Evolutionary conservation across 192 early-diverging fungal genomes (phyloP).

Genomic region (Coemansia sp.): DNA sequence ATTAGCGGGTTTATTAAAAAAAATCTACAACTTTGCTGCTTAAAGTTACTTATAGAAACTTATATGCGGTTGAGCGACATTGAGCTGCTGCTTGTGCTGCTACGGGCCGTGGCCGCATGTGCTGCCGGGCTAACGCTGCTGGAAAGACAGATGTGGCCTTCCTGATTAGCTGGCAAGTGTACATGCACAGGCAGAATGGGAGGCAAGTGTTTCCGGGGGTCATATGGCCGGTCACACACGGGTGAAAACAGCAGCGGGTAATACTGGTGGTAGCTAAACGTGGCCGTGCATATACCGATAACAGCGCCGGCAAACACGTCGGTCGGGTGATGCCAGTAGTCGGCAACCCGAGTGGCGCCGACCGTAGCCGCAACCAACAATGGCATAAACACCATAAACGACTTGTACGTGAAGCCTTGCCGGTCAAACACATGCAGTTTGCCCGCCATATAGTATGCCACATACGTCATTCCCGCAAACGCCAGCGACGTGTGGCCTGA

Average conservation of each 20-base stretch:
- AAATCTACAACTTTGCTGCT: too few species aligned
- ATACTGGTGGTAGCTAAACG: slow-evolving; percentile 48
- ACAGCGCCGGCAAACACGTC: slow-evolving; percentile 62
- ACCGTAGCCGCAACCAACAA: slow-evolving; percentile 51
- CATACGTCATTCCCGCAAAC: slow-evolving; percentile 68
- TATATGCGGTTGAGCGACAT: not conserved
- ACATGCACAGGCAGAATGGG: slow-evolving; percentile 33
- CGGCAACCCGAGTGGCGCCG: slow-evolving; percentile 59
- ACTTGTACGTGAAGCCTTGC: slow-evolving; percentile 56
- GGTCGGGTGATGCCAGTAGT: slow-evolving; percentile 64
- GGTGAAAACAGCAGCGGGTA: slow-evolving; percentile 30
- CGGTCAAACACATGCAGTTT: slow-evolving; percentile 69
- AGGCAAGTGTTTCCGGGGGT: slow-evolving; percentile 27
- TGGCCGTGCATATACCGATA: slow-evolving; percentile 39
- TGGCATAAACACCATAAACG: slow-evolving; percentile 56
- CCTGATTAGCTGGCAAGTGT: not conserved
- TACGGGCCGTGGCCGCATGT: not conserved
- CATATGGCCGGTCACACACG: slow-evolving; percentile 25
- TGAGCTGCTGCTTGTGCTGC: slow-evolving; percentile 10
- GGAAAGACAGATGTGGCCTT: slow-evolving; percentile 12
- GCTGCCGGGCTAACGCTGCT: slow-evolving; percentile 5
- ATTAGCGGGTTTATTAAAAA: too few species aligned
- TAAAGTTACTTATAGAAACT: too few species aligned
- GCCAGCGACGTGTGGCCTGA: slow-evolving; percentile 83
- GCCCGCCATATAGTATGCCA: slow-evolving; percentile 67